Evolutionary conservation across 805 yeast species (phyloP).

Genomic region (Nakazawaea ernobii): DNA sequence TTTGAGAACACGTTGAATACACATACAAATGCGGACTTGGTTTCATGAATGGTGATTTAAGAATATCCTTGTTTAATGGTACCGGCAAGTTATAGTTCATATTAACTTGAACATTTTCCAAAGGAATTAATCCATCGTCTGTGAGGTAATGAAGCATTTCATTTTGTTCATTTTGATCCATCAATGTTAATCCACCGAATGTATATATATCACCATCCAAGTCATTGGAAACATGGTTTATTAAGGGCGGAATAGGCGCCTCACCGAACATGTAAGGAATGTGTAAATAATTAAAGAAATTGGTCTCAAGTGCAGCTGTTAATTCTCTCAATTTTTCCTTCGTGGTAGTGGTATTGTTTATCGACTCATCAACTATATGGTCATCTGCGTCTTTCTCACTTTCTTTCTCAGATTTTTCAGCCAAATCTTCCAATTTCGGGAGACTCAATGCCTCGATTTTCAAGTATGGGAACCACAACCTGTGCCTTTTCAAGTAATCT

Average conservation of each 20-base stretch:
- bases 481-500: constrained; percentile 7
- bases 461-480: constrained; percentile 12
- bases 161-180: constrained; percentile 19
- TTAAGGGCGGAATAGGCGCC: constrained; percentile 33
- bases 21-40: constrained; percentile 32
- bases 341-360: constrained; percentile 5
- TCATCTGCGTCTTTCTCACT: neutral
- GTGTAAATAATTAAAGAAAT: constrained; percentile 18
- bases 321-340: constrained; percentile 6
- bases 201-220: constrained; percentile 31
- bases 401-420: neutral
- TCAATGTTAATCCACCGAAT: constrained; percentile 38
- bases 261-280: constrained; percentile 32
- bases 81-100: constrained; percentile 35
- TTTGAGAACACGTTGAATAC: constrained; percentile 33
- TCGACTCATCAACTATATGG: neutral
- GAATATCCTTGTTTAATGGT: constrained; percentile 35
- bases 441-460: constrained; percentile 5
- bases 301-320: constrained; percentile 9
- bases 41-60: constrained; percentile 35
- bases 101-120: constrained; percentile 23
- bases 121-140: constrained; percentile 25
- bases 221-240: constrained; percentile 38
- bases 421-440: constrained; percentile 4
- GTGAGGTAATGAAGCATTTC: constrained; percentile 20